Evolutionary conservation across 2,329 filamentous ascomycete genomes (phyloP).

Genomic region (Fusarium miscanthi): DNA sequence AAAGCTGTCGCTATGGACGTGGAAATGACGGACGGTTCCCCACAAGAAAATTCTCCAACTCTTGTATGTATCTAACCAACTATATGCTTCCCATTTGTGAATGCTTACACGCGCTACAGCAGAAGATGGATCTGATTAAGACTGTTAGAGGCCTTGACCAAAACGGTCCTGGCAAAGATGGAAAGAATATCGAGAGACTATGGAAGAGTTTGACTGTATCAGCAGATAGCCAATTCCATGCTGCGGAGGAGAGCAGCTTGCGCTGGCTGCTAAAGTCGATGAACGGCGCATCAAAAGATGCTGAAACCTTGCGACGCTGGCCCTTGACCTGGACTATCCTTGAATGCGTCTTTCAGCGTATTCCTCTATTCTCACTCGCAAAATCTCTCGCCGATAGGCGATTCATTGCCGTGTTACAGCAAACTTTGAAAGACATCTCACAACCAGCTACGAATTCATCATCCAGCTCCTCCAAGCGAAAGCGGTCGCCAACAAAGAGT

Average conservation of each 20-base stretch:
- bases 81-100: not conserved
- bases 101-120: constrained; percentile 44
- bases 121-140: constrained; percentile 58
- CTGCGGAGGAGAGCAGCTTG: constrained; percentile 67
- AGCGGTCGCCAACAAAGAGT: constrained; percentile 52
- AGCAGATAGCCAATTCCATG: constrained; percentile 58
- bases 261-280: constrained; percentile 73
- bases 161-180: constrained; percentile 55
- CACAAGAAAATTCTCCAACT: not conserved
- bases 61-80: constrained; percentile 28
- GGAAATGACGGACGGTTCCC: constrained; percentile 30
- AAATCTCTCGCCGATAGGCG: constrained; percentile 76
- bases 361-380: constrained; percentile 76
- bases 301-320: constrained; percentile 65
- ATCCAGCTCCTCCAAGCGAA: constrained; percentile 56
- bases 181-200: constrained; percentile 60
- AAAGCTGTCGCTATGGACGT: constrained; percentile 34
- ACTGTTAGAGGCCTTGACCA: constrained; percentile 67
- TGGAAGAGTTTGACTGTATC: constrained; percentile 61
- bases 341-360: constrained; percentile 68
- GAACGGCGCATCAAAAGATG: constrained; percentile 58
- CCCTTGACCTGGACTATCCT: constrained; percentile 72
- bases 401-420: constrained; percentile 74
- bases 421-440: constrained; percentile 70
- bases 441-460: constrained; percentile 45